Evolutionary conservation across 352 stramenopile genomes (phyloP).

Genomic region (Pelagophyceae sp.): DNA sequence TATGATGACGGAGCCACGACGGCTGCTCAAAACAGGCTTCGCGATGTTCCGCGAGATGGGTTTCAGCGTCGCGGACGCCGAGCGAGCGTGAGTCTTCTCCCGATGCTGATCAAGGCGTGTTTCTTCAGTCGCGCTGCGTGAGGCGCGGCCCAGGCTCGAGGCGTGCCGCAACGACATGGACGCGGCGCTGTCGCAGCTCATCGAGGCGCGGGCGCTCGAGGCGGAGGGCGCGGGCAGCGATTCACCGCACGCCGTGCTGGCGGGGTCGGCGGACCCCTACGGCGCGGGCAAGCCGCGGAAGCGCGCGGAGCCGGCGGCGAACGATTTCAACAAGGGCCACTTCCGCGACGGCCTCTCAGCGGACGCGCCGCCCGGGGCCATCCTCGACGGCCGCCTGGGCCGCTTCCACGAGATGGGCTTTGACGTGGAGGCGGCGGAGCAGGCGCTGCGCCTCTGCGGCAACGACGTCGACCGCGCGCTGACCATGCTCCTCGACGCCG

Average conservation of each 20-base stretch:
- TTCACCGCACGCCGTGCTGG: background rate
- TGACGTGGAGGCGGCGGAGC: background rate
- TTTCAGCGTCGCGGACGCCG: background rate
- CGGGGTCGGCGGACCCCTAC: background rate
- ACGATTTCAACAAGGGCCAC: slow-evolving; percentile 12
- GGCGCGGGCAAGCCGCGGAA: background rate
- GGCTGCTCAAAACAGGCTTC: too few species aligned
- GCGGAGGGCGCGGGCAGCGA: background rate
- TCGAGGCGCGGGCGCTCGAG: background rate
- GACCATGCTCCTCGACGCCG: background rate
- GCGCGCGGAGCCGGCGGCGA: background rate
- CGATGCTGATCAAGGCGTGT: too few species aligned
- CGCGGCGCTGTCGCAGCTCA: background rate
- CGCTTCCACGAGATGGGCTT: slow-evolving; percentile 14
- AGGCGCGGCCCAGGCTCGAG: too few species aligned
- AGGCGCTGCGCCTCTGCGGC: background rate
- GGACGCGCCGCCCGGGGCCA: background rate
- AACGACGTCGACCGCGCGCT: slow-evolving; percentile 15
- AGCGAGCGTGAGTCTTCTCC: background rate
- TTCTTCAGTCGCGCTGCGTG: too few species aligned
- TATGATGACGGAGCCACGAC: too few species aligned
- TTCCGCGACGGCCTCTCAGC: background rate
- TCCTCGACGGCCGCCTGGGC: background rate
- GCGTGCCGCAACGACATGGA: background rate
- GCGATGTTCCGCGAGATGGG: background rate